Conservation (phyloP, 345 rosid genomes). For the Aurinia saxatilis region DNA sequence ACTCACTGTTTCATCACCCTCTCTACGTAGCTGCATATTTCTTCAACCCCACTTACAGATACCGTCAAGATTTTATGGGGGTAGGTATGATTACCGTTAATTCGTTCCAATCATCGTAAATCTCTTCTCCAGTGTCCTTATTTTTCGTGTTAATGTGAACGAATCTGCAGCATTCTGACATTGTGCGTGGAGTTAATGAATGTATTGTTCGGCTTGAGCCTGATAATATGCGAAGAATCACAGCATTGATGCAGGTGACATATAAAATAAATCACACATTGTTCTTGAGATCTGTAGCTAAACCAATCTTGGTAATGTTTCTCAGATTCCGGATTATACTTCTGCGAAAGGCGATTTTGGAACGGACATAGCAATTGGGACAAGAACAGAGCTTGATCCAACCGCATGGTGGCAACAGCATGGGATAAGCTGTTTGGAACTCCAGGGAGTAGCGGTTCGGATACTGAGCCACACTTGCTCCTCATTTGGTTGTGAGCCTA, state of each 20-base stretch:
- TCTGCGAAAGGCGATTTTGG: slow-evolving; percentile 81
- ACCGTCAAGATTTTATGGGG: slow-evolving; percentile 62
- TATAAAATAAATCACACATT: background rate
- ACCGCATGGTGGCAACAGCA: slow-evolving; percentile 72
- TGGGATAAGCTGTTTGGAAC: slow-evolving; percentile 65
- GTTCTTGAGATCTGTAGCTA: background rate
- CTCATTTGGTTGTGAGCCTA: slow-evolving; percentile 65
- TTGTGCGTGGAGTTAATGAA: slow-evolving; percentile 78
- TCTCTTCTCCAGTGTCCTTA: background rate
- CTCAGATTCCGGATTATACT: slow-evolving; percentile 72
- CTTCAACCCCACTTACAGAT: slow-evolving; percentile 80
- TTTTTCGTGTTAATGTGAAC: slow-evolving; percentile 3
- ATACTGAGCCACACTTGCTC: slow-evolving; percentile 88
- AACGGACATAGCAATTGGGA: slow-evolving; percentile 73
- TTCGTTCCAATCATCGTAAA: background rate
- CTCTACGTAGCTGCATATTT: slow-evolving; percentile 86
- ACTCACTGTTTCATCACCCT: slow-evolving; percentile 72
- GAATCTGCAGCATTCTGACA: slow-evolving; percentile 60
- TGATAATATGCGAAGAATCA: slow-evolving; percentile 58
- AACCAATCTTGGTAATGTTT: background rate
- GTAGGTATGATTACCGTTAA: slow-evolving; percentile 32
- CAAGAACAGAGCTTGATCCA: slow-evolving; percentile 85
- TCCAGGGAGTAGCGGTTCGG: slow-evolving; percentile 73
- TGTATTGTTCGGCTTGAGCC: slow-evolving; percentile 81
- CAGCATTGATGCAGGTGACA: slow-evolving; percentile 85